Conservation (phyloP, 2,329 filamentous ascomycete genomes). For the Harringtonia lauricola region DNA sequence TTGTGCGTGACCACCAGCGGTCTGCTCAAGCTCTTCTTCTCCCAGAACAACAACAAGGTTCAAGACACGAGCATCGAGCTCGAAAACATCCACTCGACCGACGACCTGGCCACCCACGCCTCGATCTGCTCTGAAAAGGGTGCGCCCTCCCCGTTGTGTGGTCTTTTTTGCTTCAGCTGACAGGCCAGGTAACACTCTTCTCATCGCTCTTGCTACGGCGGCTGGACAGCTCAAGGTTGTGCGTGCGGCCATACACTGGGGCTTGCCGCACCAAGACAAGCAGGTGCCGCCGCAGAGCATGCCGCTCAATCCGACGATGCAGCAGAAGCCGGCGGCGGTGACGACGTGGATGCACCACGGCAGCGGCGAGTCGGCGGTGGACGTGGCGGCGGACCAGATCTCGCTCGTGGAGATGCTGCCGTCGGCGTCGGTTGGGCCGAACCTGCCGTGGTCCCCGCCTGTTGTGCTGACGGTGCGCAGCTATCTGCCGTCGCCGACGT, state of each 20-base stretch:
- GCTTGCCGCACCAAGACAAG: slow-evolving; percentile 45
- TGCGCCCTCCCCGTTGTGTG: slow-evolving; percentile 22
- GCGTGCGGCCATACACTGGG: slow-evolving; percentile 66
- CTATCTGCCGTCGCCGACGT: slow-evolving; percentile 35
- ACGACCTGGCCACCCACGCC: slow-evolving; percentile 72
- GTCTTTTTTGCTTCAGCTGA: slow-evolving; percentile 5
- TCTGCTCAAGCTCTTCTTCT: slow-evolving; percentile 63
- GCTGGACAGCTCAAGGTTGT: slow-evolving; percentile 66
- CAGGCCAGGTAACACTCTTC: slow-evolving; percentile 30
- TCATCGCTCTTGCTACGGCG: slow-evolving; percentile 57
- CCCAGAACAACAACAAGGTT: slow-evolving; percentile 61
- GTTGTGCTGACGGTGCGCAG: slow-evolving; percentile 67
- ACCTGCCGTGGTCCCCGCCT: slow-evolving; percentile 43
- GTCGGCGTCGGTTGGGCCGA: slow-evolving; percentile 46
- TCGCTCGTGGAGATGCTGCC: slow-evolving; percentile 69
- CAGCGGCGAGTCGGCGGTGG: slow-evolving; percentile 29
- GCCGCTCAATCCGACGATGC: slow-evolving; percentile 39
- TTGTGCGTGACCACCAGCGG: slow-evolving; percentile 68
- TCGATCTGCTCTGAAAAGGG: slow-evolving; percentile 65
- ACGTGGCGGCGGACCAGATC: slow-evolving; percentile 48
- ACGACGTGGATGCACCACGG: slow-evolving; percentile 44
- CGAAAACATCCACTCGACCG: slow-evolving; percentile 59
- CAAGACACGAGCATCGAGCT: slow-evolving; percentile 64
- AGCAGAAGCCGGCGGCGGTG: slow-evolving; percentile 43
- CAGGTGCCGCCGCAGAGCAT: slow-evolving; percentile 33